phyloP scores from a whole-genome alignment of 2,329 filamentous ascomycete genomes.

The Pseudogymnoascus sp. region DNA sequence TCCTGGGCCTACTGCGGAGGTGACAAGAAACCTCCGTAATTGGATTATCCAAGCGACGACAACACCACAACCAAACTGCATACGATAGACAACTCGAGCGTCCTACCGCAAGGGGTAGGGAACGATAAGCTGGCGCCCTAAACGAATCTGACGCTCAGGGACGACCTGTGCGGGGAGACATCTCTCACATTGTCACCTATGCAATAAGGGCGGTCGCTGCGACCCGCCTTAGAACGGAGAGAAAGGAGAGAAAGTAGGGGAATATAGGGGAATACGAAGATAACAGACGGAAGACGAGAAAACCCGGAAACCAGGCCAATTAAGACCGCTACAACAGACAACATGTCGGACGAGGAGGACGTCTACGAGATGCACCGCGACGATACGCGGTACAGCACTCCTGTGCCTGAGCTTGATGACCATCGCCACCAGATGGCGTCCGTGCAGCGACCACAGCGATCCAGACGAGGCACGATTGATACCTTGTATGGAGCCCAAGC shows the following conservation, averaged over 20 bases:
- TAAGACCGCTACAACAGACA: slow-evolving; percentile 31
- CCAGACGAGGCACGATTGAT: slow-evolving; percentile 64
- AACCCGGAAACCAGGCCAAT: neutral
- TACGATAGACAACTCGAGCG: slow-evolving; percentile 5
- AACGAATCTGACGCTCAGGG: slow-evolving; percentile 25
- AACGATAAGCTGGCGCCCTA: slow-evolving; percentile 11
- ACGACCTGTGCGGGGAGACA: slow-evolving; percentile 28
- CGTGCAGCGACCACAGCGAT: slow-evolving; percentile 49
- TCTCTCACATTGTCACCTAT: slow-evolving; percentile 42
- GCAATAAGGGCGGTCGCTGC: slow-evolving; percentile 45
- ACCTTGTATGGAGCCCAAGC: slow-evolving; percentile 50
- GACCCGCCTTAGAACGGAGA: slow-evolving; percentile 33
- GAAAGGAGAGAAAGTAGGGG: neutral
- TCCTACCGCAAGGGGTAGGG: slow-evolving; percentile 10
- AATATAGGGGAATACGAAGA: neutral
- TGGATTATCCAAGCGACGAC: slow-evolving; percentile 33
- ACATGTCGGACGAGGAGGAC: slow-evolving; percentile 62
- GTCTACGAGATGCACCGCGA: slow-evolving; percentile 31
- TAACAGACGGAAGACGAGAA: slow-evolving; percentile 1
- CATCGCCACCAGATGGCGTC: slow-evolving; percentile 63
- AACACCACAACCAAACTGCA: neutral
- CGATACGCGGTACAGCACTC: slow-evolving; percentile 60
- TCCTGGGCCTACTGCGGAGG: slow-evolving; percentile 94
- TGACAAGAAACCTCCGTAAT: slow-evolving; percentile 97
- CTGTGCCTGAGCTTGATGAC: slow-evolving; percentile 76